These are phyloP conservation scores for Knufia fluminis DNA, from an alignment of 2,329 filamentous ascomycete genomes.

Conservation along the genomic window DNA sequence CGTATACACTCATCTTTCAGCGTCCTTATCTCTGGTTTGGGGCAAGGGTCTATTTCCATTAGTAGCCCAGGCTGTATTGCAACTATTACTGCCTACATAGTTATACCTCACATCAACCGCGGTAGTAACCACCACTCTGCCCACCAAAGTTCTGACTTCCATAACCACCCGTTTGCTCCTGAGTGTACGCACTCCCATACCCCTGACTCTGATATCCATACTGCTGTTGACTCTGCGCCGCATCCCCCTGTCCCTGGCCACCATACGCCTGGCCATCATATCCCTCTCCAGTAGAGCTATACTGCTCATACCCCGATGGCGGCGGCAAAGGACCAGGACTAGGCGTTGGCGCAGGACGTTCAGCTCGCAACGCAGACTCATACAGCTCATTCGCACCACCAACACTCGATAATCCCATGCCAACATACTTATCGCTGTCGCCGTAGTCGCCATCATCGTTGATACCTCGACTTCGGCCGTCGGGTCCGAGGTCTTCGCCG, in stretches of 20 bases:
- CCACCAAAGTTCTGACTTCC: slow-evolving; percentile 2
- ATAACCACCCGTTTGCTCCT: slow-evolving; percentile 5
- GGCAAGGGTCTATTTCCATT: no score
- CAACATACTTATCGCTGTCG: slow-evolving; percentile 6
- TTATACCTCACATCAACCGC: no score
- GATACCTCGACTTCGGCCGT: neutral
- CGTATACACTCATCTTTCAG: no score
- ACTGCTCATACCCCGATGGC: slow-evolving; percentile 8
- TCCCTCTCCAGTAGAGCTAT: neutral
- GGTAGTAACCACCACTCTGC: neutral
- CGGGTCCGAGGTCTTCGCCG: slow-evolving; percentile 10
- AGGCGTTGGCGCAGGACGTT: neutral
- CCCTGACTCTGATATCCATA: neutral
- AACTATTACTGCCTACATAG: no score
- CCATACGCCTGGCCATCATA: slow-evolving; percentile 7
- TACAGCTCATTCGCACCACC: slow-evolving; percentile 8
- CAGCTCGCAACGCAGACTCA: slow-evolving; percentile 4
- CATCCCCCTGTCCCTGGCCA: neutral
- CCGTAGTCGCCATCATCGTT: slow-evolving; percentile 10
- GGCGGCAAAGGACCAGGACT: slow-evolving; percentile 3
- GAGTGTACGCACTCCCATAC: neutral
- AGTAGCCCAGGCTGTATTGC: no score
- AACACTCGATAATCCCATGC: neutral
- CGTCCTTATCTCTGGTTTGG: no score
- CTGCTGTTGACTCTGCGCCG: neutral